Conservation (phyloP, 495 filamentous ascomycete species). For the Evansstolkia leycettana region DNA sequence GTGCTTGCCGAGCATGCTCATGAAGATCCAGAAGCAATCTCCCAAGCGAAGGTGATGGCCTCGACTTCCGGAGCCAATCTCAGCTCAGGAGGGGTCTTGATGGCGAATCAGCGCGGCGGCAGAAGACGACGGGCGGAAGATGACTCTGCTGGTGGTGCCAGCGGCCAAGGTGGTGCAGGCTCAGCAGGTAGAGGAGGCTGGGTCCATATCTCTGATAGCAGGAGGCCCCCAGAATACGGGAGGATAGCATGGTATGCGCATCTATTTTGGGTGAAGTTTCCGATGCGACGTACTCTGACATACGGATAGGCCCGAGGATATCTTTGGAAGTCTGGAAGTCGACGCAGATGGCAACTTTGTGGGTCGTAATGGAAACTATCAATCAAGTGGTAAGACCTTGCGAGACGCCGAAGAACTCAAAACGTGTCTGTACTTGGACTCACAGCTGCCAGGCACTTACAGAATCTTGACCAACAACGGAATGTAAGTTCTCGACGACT, state of each 20-base stretch:
- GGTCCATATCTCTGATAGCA: slow-evolving; percentile 73
- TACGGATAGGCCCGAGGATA: slow-evolving; percentile 58
- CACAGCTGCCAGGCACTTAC: slow-evolving; percentile 30
- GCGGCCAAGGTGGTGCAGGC: slow-evolving; percentile 69
- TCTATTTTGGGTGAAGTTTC: not conserved
- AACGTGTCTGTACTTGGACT: too few species aligned
- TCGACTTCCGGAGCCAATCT: slow-evolving; percentile 64
- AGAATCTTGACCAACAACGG: slow-evolving; percentile 47
- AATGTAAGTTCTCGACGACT: slow-evolving; percentile 32
- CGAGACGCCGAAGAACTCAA: not conserved
- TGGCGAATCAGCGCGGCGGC: slow-evolving; percentile 31
- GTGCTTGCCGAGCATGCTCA: slow-evolving; percentile 58
- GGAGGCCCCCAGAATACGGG: slow-evolving; percentile 82
- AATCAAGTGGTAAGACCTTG: slow-evolving; percentile 38
- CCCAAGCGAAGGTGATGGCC: slow-evolving; percentile 69
- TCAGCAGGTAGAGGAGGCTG: slow-evolving; percentile 76
- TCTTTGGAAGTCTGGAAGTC: slow-evolving; percentile 84
- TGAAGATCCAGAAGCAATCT: slow-evolving; percentile 57
- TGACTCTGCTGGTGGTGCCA: slow-evolving; percentile 63
- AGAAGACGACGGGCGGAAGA: slow-evolving; percentile 28
- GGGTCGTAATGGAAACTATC: slow-evolving; percentile 43
- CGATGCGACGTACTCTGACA: slow-evolving; percentile 6
- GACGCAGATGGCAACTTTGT: slow-evolving; percentile 65
- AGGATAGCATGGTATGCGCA: slow-evolving; percentile 57
- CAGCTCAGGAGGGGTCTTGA: slow-evolving; percentile 51